Evolutionary conservation across 306 rosid genomes (phyloP).

Genomic region (Trichosanthes truncata): DNA sequence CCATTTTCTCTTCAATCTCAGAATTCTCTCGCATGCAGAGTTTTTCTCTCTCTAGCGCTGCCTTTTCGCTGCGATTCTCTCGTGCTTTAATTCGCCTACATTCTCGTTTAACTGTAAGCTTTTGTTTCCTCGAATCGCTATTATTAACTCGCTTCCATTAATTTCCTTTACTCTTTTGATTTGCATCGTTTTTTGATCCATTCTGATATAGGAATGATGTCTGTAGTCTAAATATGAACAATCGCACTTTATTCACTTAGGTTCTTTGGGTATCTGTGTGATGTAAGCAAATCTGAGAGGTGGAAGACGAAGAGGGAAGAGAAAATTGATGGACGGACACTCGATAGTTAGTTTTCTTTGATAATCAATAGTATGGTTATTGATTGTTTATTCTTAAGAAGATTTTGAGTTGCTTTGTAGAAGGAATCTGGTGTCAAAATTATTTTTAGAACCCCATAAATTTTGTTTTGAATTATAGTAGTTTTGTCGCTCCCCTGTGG

Average conservation of each 20-base stretch:
- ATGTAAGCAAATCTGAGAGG: not conserved
- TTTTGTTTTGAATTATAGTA: not conserved
- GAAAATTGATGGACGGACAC: not conserved
- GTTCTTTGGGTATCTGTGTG: not conserved
- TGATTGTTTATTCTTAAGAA: not conserved
- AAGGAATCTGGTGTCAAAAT: not conserved
- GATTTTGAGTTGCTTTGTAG: not conserved
- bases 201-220: not conserved
- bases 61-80: not conserved
- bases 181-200: not conserved
- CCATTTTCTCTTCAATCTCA: conserved; percentile 5
- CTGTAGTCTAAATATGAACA: not conserved
- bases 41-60: conserved; percentile 6
- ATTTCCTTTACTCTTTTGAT: not conserved
- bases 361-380: not conserved
- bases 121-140: not conserved
- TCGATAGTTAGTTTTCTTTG: not conserved
- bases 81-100: not conserved
- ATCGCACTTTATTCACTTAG: not conserved
- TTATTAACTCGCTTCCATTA: not conserved
- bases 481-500: not conserved
- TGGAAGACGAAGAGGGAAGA: not conserved
- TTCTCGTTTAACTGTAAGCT: not conserved
- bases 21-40: not conserved
- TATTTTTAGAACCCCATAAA: not conserved